Evolutionary conservation across 1,284 basidiomycete species (phyloP).

Genomic region (Sporisorium reilianum): DNA sequence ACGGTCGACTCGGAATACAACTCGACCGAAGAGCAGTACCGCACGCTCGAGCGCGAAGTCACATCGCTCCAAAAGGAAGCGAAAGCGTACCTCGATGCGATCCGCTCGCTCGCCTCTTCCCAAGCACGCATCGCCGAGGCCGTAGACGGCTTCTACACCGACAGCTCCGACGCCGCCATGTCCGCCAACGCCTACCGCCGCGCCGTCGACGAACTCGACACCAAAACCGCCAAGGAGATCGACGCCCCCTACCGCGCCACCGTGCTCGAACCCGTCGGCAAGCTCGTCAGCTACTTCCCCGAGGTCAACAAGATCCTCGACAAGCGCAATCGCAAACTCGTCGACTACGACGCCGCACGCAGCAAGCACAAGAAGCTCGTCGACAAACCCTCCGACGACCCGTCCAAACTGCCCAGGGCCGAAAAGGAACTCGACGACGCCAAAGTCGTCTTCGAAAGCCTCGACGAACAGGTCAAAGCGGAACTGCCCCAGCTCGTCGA

Average conservation of each 20-base stretch:
- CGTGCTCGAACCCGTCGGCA: conserved; percentile 90
- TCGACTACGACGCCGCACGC: conserved; percentile 94
- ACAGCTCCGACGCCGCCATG: conserved; percentile 81
- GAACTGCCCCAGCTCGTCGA: conserved; percentile 94
- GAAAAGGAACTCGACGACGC: conserved; percentile 95
- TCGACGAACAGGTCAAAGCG: conserved; percentile 90
- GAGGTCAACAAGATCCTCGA: conserved; percentile 91
- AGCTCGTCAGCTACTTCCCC: conserved; percentile 95
- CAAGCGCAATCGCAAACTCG: conserved; percentile 96
- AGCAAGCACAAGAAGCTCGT: conserved; percentile 80
- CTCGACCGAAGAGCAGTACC: conserved; percentile 90
- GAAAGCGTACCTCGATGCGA: conserved; percentile 93
- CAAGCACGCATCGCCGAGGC: conserved; percentile 96
- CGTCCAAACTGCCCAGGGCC: conserved; percentile 88
- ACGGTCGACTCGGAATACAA: conserved; percentile 94
- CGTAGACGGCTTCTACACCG: conserved; percentile 89
- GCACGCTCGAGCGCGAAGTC: conserved; percentile 76
- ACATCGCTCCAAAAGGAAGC: conserved; percentile 90
- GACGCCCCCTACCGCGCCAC: conserved; percentile 94
- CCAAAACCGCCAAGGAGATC: conserved; percentile 84
- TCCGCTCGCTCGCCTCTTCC: conserved; percentile 86
- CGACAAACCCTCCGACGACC: conserved; percentile 93
- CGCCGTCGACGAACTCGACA: conserved; percentile 92
- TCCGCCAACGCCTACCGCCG: conserved; percentile 95
- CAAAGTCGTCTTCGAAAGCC: conserved; percentile 89